These are phyloP conservation scores for Vigna radiata DNA, from an alignment of 306 rosid genomes.

Conservation along the genomic window DNA sequence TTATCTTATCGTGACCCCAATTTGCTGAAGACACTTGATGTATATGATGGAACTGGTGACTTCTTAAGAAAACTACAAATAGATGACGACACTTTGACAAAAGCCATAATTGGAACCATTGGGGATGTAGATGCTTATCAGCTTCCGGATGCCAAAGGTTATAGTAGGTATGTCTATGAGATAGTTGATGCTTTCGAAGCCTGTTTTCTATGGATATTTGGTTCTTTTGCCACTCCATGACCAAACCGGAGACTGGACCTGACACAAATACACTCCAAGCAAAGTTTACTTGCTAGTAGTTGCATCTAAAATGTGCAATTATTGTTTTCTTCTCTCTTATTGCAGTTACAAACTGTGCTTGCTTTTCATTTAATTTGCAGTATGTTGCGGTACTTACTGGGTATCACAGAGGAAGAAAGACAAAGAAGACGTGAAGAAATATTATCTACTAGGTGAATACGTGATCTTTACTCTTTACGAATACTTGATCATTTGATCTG, in stretches of 20 bases:
- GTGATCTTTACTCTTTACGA: slow-evolving; percentile 26
- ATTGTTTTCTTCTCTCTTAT: slow-evolving; percentile 4
- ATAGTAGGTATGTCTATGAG: slow-evolving; percentile 74
- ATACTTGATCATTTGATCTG: slow-evolving; percentile 13
- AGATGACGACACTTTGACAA: slow-evolving; percentile 80
- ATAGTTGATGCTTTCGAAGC: slow-evolving; percentile 10
- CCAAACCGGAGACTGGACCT: background rate
- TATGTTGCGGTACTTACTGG: slow-evolving; percentile 83
- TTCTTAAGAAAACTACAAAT: slow-evolving; percentile 77
- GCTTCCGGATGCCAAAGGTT: slow-evolving; percentile 99
- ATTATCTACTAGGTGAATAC: slow-evolving; percentile 78
- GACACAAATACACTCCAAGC: background rate
- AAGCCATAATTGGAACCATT: slow-evolving; percentile 95
- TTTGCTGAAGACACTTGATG: slow-evolving; percentile 89
- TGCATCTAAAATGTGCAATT: slow-evolving; percentile 17
- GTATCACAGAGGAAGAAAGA: slow-evolving; percentile 94
- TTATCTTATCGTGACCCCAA: slow-evolving; percentile 98
- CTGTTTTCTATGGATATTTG: slow-evolving; percentile 32
- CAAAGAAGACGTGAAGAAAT: slow-evolving; percentile 88
- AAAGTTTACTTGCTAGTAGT: slow-evolving; percentile 26
- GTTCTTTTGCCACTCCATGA: slow-evolving; percentile 9
- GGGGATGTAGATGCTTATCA: slow-evolving; percentile 97
- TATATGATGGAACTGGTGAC: slow-evolving; percentile 89
- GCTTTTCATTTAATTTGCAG: slow-evolving; percentile 46
- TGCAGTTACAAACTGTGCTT: slow-evolving; percentile 16